Evolutionary conservation across 306 rosid species (phyloP).

Genomic region (Sophora flavescens): DNA sequence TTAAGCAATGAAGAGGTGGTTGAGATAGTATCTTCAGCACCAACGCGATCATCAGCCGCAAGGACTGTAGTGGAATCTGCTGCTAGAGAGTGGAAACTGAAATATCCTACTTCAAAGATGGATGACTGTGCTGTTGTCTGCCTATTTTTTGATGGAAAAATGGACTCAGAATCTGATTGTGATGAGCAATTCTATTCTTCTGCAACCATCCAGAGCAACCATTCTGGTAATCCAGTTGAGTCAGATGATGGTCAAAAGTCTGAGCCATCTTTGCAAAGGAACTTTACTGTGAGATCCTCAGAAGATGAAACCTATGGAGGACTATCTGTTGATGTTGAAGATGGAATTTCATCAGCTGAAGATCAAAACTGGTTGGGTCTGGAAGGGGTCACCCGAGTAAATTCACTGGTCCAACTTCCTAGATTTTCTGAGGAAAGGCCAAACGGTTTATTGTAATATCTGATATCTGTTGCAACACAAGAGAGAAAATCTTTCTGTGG

Average conservation of each 20-base stretch:
- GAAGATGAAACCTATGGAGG: constrained; percentile 60
- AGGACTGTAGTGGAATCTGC: constrained; percentile 85
- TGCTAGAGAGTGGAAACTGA: constrained; percentile 86
- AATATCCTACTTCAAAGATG: constrained; percentile 96
- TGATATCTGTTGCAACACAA: constrained; percentile 41
- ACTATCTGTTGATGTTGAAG: constrained; percentile 55
- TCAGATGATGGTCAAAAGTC: constrained; percentile 78
- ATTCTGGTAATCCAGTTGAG: constrained; percentile 73
- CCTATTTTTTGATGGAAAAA: constrained; percentile 86
- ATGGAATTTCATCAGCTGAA: constrained; percentile 55
- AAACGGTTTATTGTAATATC: constrained; percentile 47
- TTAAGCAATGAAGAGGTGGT: constrained; percentile 96
- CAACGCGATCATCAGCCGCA: constrained; percentile 79
- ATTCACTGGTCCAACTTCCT: constrained; percentile 99
- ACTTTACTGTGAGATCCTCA: constrained; percentile 75
- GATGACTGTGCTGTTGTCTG: constrained; percentile 98
- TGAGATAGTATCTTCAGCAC: constrained; percentile 78
- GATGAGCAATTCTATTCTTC: constrained; percentile 88
- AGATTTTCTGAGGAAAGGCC: constrained; percentile 84
- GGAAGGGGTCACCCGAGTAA: constrained; percentile 94
- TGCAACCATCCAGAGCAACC: constrained; percentile 74
- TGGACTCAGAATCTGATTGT: constrained; percentile 87
- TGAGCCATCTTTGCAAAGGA: constrained; percentile 85
- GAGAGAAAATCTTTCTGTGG: constrained; percentile 50
- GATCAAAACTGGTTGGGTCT: constrained; percentile 89